phyloP scores from a whole-genome alignment of 768 basidiomycete genomes.

The Suillus decipiens region DNA sequence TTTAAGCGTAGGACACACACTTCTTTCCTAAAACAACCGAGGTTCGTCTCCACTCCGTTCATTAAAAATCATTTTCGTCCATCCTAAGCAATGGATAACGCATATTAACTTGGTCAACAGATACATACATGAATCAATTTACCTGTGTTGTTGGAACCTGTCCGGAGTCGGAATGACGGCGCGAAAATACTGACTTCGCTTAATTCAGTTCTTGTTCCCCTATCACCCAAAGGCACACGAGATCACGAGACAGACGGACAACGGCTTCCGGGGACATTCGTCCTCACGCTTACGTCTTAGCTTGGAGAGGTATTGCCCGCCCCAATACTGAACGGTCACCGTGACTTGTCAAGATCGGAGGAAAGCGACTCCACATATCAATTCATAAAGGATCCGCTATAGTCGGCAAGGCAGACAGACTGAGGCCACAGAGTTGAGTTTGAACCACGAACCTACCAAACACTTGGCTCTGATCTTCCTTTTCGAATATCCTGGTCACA shows the following conservation, averaged over 20 bases:
- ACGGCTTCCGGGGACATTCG: neutral
- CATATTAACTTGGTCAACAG: neutral
- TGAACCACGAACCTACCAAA: slow-evolving; percentile 35
- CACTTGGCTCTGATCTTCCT: slow-evolving; percentile 29
- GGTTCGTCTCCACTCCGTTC: neutral
- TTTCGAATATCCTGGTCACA: slow-evolving; percentile 26
- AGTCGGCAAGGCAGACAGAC: slow-evolving; percentile 27
- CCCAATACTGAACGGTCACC: slow-evolving; percentile 11
- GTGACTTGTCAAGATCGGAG: slow-evolving; percentile 25
- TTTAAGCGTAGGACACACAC: neutral
- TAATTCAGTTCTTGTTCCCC: neutral
- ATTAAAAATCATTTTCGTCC: neutral
- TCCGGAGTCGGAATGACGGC: neutral
- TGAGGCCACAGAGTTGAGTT: slow-evolving; percentile 27
- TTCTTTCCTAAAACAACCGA: neutral
- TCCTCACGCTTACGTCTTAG: slow-evolving; percentile 24
- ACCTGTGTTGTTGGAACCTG: neutral
- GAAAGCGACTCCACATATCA: slow-evolving; percentile 22
- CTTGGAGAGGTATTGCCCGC: slow-evolving; percentile 13
- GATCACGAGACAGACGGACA: slow-evolving; percentile 7
- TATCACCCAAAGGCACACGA: neutral
- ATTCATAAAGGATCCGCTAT: slow-evolving; percentile 26
- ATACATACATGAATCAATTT: slow-evolving; percentile 2
- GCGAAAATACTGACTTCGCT: slow-evolving; percentile 2
- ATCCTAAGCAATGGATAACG: neutral